Conservation (phyloP, 1,284 basidiomycete genomes). For the Tremellales sp. region DNA sequence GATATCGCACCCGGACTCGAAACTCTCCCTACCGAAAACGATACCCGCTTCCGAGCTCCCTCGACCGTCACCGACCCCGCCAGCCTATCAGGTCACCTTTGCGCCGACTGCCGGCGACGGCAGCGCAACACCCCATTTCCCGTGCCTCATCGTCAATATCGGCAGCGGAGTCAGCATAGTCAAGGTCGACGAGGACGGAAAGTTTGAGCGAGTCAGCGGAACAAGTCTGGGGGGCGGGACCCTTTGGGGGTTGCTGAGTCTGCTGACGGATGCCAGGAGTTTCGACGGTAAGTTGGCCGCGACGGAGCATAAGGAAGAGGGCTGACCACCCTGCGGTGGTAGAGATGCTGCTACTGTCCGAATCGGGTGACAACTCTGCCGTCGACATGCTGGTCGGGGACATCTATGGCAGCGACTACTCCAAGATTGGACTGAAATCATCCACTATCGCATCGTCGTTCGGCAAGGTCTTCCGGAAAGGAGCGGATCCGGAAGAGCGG, state of each 20-base stretch:
- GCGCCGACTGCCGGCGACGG: slow-evolving; percentile 54
- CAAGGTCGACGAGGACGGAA: slow-evolving; percentile 92
- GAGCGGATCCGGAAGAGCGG: slow-evolving; percentile 43
- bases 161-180: slow-evolving; percentile 97
- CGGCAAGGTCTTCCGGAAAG: slow-evolving; percentile 95
- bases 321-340: slow-evolving; percentile 23
- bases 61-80: slow-evolving; percentile 87
- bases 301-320: neutral
- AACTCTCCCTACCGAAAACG: slow-evolving; percentile 10
- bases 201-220: slow-evolving; percentile 93
- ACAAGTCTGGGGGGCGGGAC: slow-evolving; percentile 98
- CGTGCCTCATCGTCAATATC: slow-evolving; percentile 96
- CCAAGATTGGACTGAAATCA: slow-evolving; percentile 89
- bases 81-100: slow-evolving; percentile 84
- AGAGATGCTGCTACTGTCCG: slow-evolving; percentile 96
- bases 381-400: slow-evolving; percentile 99
- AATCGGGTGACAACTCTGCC: slow-evolving; percentile 84
- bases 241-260: slow-evolving; percentile 92
- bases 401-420: slow-evolving; percentile 95
- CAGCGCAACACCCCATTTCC: slow-evolving; percentile 72
- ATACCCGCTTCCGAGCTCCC: slow-evolving; percentile 57
- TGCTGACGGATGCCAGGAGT: slow-evolving; percentile 89
- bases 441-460: slow-evolving; percentile 97
- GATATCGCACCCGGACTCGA: slow-evolving; percentile 61
- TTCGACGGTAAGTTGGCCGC: slow-evolving; percentile 75